phyloP scores from a whole-genome alignment of 257 asterid species.

The Osmanthus fragrans region DNA sequence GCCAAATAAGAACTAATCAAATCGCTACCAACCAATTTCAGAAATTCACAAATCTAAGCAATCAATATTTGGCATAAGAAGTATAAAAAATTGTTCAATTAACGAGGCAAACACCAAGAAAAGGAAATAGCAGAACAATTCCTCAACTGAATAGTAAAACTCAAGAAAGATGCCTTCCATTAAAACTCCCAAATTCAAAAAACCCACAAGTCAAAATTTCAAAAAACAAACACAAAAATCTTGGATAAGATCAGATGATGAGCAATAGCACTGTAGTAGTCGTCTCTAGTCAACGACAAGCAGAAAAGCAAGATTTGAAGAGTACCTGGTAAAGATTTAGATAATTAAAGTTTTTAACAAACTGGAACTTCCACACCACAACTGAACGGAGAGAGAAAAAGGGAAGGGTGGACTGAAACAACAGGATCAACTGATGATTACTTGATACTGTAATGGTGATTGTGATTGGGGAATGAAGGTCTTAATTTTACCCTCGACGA shows the following conservation, averaged over 20 bases:
- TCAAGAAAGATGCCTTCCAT: constrained; percentile 5
- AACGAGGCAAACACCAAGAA: constrained; percentile 11
- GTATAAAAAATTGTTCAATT: constrained; percentile 21
- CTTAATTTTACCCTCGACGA: not conserved
- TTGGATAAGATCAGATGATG: not conserved
- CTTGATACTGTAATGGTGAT: not conserved
- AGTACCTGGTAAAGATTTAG: constrained; percentile 21
- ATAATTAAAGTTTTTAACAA: not conserved
- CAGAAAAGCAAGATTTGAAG: constrained; percentile 18
- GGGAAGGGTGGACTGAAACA: not conserved
- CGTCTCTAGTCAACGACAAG: constrained; percentile 3
- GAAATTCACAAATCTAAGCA: constrained; percentile 13
- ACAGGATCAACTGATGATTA: not conserved
- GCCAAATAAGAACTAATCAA: not conserved
- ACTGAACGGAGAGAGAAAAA: not conserved
- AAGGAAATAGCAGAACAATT: constrained; percentile 20
- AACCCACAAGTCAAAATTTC: not conserved
- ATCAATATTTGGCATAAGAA: constrained; percentile 11
- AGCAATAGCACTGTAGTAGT: not conserved
- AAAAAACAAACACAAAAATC: no score
- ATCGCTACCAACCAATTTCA: not conserved
- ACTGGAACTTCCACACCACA: not conserved
- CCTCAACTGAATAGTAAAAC: constrained; percentile 10
- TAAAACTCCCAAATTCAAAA: not conserved
- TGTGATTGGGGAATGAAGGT: not conserved